Percentiles rank a stretch among this genome's conserved stretches.
Evolutionary conservation across 257 asterid species (phyloP).

Genomic region (Solanum commersonii): DNA sequence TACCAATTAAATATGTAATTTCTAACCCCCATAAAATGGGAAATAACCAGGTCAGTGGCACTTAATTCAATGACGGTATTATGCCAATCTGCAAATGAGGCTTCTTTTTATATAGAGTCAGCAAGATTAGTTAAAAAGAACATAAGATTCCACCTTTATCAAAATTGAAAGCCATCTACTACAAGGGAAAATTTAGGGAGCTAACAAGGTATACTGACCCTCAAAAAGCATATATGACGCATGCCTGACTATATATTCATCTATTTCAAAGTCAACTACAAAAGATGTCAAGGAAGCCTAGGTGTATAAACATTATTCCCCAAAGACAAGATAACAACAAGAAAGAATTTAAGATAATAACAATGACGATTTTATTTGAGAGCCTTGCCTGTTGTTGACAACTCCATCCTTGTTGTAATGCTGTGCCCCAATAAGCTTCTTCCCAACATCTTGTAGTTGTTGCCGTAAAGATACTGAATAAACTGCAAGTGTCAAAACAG

Average conservation of each 20-base stretch:
- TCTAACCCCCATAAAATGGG: neutral
- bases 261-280: neutral
- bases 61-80: neutral
- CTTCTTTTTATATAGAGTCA: neutral
- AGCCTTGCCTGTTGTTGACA: constrained; percentile 65
- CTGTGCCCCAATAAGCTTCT: constrained; percentile 97
- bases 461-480: constrained; percentile 90
- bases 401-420: constrained; percentile 97
- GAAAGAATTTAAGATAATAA: neutral
- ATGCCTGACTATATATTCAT: neutral
- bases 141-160: neutral
- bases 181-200: neutral
- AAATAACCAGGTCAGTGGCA: neutral
- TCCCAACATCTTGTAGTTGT: constrained; percentile 92
- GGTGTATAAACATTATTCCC: neutral
- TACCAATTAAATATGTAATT: neutral
- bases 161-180: neutral
- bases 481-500: constrained; percentile 44
- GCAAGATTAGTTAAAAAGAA: neutral
- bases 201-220: neutral
- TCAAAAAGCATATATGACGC: neutral
- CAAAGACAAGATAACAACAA: neutral
- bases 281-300: neutral
- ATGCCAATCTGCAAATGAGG: neutral
- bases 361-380: neutral